These are phyloP conservation scores for Kluyveromyces lactis DNA, from an alignment of 805 yeast species.

Conservation along the genomic window DNA sequence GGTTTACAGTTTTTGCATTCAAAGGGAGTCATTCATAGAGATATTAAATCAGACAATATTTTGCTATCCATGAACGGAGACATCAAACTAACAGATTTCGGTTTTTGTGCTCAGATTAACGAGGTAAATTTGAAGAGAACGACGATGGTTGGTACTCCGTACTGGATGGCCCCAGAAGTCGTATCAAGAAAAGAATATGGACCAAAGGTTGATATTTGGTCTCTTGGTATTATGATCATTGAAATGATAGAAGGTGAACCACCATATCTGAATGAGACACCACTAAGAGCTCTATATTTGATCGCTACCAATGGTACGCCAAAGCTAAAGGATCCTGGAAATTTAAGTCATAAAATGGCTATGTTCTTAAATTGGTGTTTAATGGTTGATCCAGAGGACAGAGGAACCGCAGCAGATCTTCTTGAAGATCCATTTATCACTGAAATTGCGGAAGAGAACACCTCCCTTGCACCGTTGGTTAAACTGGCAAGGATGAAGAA, in stretches of 20 bases:
- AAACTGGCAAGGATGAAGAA: conserved; percentile 66
- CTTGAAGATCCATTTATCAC: conserved; percentile 56
- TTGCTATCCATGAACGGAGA: conserved; percentile 76
- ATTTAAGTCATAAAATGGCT: conserved; percentile 56
- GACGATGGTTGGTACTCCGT: conserved; percentile 99
- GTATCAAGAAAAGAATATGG: conserved; percentile 93
- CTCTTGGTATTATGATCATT: conserved; percentile 93
- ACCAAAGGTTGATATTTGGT: conserved; percentile 96
- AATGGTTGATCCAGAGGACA: conserved; percentile 71
- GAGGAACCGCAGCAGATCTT: conserved; percentile 72
- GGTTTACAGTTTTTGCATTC: conserved; percentile 85
- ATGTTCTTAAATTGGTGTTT: conserved; percentile 69
- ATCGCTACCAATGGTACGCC: conserved; percentile 98
- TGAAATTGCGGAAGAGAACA: conserved; percentile 49
- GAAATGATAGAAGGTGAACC: conserved; percentile 99
- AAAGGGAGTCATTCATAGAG: conserved; percentile 91
- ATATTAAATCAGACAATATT: conserved; percentile 91
- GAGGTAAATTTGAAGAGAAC: conserved; percentile 81
- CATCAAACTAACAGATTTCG: conserved; percentile 90
- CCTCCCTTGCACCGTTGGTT: conserved; percentile 63
- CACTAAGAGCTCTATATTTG: conserved; percentile 83
- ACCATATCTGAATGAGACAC: conserved; percentile 93
- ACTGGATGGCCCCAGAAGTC: conserved; percentile 99
- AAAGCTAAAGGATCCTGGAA: conserved; percentile 78
- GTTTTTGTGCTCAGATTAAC: conserved; percentile 90